A percentile compares a stretch with the other conserved stretches of the same genome.
These are phyloP conservation scores for Lactarius deliciosus DNA, from an alignment of 768 basidiomycete species.

Conservation along the genomic window DNA sequence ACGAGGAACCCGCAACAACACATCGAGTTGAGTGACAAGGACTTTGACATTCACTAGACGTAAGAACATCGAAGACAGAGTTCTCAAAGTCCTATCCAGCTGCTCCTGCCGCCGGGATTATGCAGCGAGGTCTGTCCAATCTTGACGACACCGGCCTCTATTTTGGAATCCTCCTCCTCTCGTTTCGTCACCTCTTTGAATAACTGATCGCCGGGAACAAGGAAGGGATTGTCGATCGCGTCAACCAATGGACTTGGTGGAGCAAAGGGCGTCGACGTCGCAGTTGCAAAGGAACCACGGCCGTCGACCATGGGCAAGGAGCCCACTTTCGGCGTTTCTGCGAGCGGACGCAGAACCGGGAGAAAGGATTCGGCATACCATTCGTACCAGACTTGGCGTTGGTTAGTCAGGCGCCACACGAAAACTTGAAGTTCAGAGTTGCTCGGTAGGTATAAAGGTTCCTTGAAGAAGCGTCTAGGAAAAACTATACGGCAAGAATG, in stretches of 20 bases:
- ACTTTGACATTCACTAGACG: background rate
- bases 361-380: constrained; percentile 97
- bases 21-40: background rate
- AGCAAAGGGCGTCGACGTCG: constrained; percentile 32
- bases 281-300: constrained; percentile 28
- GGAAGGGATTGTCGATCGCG: constrained; percentile 48
- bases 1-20: background rate
- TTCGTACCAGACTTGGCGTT: constrained; percentile 95
- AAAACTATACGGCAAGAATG: background rate
- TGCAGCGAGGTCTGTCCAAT: constrained; percentile 94
- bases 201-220: constrained; percentile 28
- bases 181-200: constrained; percentile 21
- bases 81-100: constrained; percentile 82
- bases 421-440: constrained; percentile 91
- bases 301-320: constrained; percentile 30
- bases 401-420: constrained; percentile 91
- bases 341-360: constrained; percentile 48
- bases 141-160: constrained; percentile 59
- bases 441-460: constrained; percentile 90
- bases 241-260: constrained; percentile 72
- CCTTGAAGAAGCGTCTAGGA: constrained; percentile 45
- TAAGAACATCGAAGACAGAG: background rate
- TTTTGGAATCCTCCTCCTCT: constrained; percentile 31
- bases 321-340: constrained; percentile 36
- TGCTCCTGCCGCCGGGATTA: constrained; percentile 86